Evolutionary conservation across 441 rosid genomes (phyloP), one percentile per base, ranked within the genome.

Genomic region (Breynia disticha): DNA sequence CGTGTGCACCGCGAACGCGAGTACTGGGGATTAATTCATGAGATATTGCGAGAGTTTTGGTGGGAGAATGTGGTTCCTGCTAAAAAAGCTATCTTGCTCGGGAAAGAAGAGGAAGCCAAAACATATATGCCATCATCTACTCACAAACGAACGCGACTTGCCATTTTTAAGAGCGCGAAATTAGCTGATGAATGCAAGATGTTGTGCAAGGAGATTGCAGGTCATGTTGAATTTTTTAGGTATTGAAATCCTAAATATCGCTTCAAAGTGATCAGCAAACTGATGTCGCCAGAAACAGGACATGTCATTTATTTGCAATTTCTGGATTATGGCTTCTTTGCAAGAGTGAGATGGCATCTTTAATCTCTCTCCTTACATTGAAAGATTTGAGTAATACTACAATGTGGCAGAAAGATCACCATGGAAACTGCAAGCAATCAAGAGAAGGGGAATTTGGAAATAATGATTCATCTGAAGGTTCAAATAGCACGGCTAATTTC

Each of bases 61-160:
- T 90, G 90, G 95, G 89, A 72, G 64, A 82, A 82, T 55, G 96
- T 87, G 57, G 17, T 87, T 43, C 98, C 98, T 22, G 95, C 95
- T 14, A 80, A 83, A 62, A 87, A 76, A 59, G 87, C 90, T 43
- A 39, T 87, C 57, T 60, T 72, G 64, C 52, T 68, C 46, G 95
- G 95, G 20, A 72, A 46, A 60, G 80, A 72, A 45, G 80, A 76
- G 46, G 84, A 80, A 37, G 90, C 81, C 47, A 65, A 65, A 42
- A 51, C 55, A 50, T 87, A 71, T 59, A 67, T 61, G 72, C 98
- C 98, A 35, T 48, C 80, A 19, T 59, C 96, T 12, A 85, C 85
- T 0, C 96, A 90, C 63, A 83, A 59, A 65, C 68, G 46, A 49
- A 87, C 98, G 0, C 81, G 87, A 41, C 80, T 87, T 13, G 80